phyloP scores from a whole-genome alignment of 208 protist genomes.

The Spongospora subterranea region DNA sequence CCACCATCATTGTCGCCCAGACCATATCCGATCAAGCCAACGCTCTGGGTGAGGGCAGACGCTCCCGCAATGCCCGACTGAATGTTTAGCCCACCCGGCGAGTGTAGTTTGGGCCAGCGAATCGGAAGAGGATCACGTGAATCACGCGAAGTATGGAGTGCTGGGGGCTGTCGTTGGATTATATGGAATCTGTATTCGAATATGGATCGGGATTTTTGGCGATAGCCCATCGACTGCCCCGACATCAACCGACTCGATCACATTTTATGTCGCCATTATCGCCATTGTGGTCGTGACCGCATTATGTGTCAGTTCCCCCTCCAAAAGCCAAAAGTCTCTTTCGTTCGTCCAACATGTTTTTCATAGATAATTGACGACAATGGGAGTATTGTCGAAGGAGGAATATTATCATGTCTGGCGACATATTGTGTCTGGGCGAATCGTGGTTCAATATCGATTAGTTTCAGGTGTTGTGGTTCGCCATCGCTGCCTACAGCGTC shows the following conservation, averaged over 20 bases:
- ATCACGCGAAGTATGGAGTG: neutral
- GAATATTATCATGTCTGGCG: neutral
- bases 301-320: neutral
- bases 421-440: conserved; percentile 6
- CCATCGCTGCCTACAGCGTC: neutral
- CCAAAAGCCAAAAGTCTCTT: neutral
- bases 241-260: neutral
- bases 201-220: neutral
- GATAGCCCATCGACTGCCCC: neutral
- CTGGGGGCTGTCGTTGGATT: neutral
- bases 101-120: neutral
- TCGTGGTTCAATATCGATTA: neutral
- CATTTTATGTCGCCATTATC: neutral
- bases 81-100: neutral
- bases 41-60: neutral
- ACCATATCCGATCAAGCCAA: neutral
- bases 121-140: neutral
- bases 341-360: neutral
- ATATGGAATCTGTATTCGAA: neutral
- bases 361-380: conserved; percentile 9
- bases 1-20: neutral
- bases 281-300: neutral
- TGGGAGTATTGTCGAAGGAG: neutral
- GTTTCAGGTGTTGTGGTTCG: neutral
- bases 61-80: neutral